A percentile compares a stretch with the other conserved stretches of the same genome.
Conservation (phyloP, 2,329 filamentous ascomycete genomes). For the Chaetothyriales sp. region DNA sequence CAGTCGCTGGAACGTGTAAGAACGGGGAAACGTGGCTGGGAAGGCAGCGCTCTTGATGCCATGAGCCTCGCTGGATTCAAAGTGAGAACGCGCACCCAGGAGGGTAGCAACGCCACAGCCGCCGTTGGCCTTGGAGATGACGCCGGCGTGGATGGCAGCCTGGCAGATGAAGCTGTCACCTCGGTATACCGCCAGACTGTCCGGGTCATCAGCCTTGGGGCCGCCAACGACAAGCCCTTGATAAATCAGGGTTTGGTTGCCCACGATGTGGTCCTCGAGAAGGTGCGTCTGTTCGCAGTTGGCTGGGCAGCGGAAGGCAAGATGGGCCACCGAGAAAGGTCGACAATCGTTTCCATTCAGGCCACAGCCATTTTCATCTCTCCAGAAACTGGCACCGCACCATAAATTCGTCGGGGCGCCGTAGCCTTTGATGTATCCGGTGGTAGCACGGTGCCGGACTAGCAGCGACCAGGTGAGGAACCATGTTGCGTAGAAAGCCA, state of each 20-base stretch:
- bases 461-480: constrained; percentile 33
- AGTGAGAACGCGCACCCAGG: constrained; percentile 52
- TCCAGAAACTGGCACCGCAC: constrained; percentile 33
- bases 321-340: constrained; percentile 36
- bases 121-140: constrained; percentile 54
- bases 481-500: constrained; percentile 31
- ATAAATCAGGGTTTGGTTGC: constrained; percentile 37
- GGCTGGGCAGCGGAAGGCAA: constrained; percentile 43
- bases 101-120: constrained; percentile 71
- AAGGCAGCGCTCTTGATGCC: constrained; percentile 67
- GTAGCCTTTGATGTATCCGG: constrained; percentile 35
- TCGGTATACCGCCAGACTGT: constrained; percentile 51
- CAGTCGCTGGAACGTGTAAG: constrained; percentile 59
- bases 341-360: constrained; percentile 41
- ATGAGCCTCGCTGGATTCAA: constrained; percentile 48
- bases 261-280: constrained; percentile 37
- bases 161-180: constrained; percentile 81
- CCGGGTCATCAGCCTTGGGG: constrained; percentile 23
- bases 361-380: constrained; percentile 33
- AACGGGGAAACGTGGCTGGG: constrained; percentile 75
- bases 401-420: constrained; percentile 31
- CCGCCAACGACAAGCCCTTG: constrained; percentile 38
- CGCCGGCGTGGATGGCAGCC: constrained; percentile 68
- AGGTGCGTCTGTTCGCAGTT: constrained; percentile 34
- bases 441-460: constrained; percentile 30